These are phyloP conservation scores for Lachnellula hyalina DNA, from an alignment of 2,329 filamentous ascomycete species.

Conservation along the genomic window DNA sequence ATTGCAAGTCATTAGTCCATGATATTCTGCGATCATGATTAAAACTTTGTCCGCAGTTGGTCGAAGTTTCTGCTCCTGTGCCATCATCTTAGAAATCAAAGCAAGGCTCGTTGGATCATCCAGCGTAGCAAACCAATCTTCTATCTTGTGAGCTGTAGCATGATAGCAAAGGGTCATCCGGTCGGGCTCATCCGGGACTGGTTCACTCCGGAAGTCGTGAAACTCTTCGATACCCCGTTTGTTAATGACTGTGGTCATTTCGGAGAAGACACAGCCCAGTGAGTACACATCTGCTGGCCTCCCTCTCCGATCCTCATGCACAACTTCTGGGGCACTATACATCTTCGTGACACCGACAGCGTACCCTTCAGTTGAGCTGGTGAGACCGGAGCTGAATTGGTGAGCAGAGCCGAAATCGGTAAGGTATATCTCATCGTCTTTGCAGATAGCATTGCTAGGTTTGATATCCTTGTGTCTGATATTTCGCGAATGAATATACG, in stretches of 20 bases:
- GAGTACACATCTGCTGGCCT: conserved; percentile 16
- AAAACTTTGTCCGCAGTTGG: conserved; percentile 7
- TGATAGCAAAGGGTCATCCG: conserved; percentile 13
- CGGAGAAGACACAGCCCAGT: conserved; percentile 15
- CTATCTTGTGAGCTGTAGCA: conserved; percentile 14
- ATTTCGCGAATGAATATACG: conserved; percentile 14
- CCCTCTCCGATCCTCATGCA: conserved; percentile 8
- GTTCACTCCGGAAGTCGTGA: conserved; percentile 14
- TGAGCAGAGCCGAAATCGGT: conserved; percentile 17
- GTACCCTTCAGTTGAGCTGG: conserved; percentile 15
- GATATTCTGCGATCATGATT: neutral
- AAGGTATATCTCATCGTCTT: conserved; percentile 13
- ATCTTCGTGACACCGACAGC: conserved; percentile 14
- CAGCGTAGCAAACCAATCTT: conserved; percentile 12
- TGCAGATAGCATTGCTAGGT: conserved; percentile 17
- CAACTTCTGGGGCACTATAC: conserved; percentile 19
- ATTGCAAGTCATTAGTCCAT: neutral
- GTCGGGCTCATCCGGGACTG: conserved; percentile 11
- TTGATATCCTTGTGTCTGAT: conserved; percentile 21
- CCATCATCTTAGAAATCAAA: conserved; percentile 8
- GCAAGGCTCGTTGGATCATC: conserved; percentile 3
- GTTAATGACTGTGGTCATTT: conserved; percentile 14
- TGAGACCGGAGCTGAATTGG: conserved; percentile 12
- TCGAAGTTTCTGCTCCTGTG: conserved; percentile 7
- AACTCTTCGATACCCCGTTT: conserved; percentile 13